Evolutionary conservation across 2,329 filamentous ascomycete genomes (phyloP), one percentile per base, ranked within the genome.

Genomic region (Nemania bipapillata): DNA sequence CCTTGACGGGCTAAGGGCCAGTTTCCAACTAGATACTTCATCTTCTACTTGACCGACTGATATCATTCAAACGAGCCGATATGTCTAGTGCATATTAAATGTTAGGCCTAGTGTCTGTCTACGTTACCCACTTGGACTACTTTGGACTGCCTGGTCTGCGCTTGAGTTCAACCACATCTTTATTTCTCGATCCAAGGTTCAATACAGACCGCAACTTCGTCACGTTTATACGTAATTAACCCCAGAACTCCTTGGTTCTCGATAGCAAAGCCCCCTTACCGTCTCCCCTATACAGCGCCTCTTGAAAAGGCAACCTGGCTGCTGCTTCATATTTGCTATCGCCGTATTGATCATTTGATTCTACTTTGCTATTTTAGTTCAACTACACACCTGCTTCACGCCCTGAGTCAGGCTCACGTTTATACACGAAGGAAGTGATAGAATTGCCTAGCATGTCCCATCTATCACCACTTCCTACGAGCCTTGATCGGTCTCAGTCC

Each of bases 401-500:
- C 11, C 28, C 17, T 4, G 30, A 9, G 15, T 9, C 7, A 45
- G 30, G 37, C 42, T 40, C 22, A 8, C 17, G 22, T 50, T 49
- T 24, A 32, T 37, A 45, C 55, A 52, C 68, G 68, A 58, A 62
- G 56, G 52, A 62, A 63, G 70, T 32, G 28, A 52, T 45, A 57
- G 65, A 45, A 24, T 49, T 30, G 55, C 68, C 63, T 71, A 73
- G 49, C 47, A 77, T 76, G 76, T 72, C 75, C 56, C 73, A 65
- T 66, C 66, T 73, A 32, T 72, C 72, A 57, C 59, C 74, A 55
- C 66, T 71, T 40, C 59, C 70, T 42, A 57, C 70, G 22, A 63
- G 71, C 63, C 70, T 75, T 32, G 69, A 75, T 42, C 75, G 76
- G 53, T 75, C 78, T 22, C 72, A 73, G 37, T 82, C 82, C 53